phyloP scores from a whole-genome alignment of 2,329 filamentous ascomycete genomes.

The Aspergillus sp. region DNA sequence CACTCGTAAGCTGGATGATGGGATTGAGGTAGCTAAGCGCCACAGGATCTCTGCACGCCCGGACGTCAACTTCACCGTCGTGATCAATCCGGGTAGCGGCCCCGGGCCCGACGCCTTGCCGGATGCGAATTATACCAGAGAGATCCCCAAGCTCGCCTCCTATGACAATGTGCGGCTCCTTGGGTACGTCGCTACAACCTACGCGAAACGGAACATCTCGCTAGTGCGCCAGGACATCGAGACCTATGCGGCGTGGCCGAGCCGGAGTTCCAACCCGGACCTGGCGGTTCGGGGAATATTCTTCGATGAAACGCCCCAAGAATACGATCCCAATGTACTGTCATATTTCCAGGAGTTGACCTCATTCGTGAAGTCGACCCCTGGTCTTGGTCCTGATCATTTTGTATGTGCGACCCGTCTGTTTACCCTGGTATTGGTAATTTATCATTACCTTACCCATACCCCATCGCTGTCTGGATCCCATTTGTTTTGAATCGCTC shows the following conservation, averaged over 20 bases:
- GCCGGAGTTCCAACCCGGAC: conserved; percentile 32
- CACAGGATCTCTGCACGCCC: conserved; percentile 39
- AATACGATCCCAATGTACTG: conserved; percentile 30
- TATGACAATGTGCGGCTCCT: conserved; percentile 51
- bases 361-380: conserved; percentile 27
- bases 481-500: not conserved
- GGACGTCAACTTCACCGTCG: conserved; percentile 49
- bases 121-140: conserved; percentile 44
- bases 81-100: conserved; percentile 50
- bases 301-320: conserved; percentile 48
- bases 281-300: conserved; percentile 49
- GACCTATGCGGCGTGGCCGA: conserved; percentile 46
- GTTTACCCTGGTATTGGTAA: conserved; percentile 7
- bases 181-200: conserved; percentile 53
- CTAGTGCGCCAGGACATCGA: conserved; percentile 45
- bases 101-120: conserved; percentile 45
- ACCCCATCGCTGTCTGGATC: conserved; percentile 1
- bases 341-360: conserved; percentile 36
- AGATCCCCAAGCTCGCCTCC: conserved; percentile 40
- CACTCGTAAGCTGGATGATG: conserved; percentile 7
- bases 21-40: conserved; percentile 23
- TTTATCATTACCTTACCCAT: conserved; percentile 7
- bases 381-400: conserved; percentile 35
- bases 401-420: conserved; percentile 32
- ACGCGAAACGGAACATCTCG: conserved; percentile 41